Evolutionary conservation across 164 flowering plant species (phyloP), one percentile per base, ranked within the genome.

Genomic region (Magnolia kwangsiensis): DNA sequence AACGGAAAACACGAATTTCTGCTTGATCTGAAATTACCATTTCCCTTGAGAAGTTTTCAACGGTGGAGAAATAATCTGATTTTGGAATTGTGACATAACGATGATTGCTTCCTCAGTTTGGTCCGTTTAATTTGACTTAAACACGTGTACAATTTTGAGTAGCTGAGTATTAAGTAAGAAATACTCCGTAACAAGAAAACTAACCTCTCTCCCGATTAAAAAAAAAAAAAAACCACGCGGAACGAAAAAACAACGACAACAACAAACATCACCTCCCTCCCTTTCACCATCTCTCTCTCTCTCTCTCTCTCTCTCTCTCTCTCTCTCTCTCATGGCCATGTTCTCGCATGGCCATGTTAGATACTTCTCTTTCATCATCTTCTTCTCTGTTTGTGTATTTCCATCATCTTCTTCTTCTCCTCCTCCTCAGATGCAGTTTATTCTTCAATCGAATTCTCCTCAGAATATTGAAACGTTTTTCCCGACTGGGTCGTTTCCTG

Each of bases 391-490:
- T 50, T 51, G 83, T 31, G 69, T 77, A 16, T 67, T 27, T 66
- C 45, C 79, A 63, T 29, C 51, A 73, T 45, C 20, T 75, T 27
- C 76, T 81, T 81, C 76, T 61, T 79, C 69, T 73, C 83, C 74
- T 67, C 21, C 8, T 51, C 72, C n/a, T 19, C 58, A 49, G 13
- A 70, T 51, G 8, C 58, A 70, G 45, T 37, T 37, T 50, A 51
- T 70, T 49, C 59, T 49, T 69, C 87, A 85, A 77, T 63, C 78
- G 3, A 72, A 21, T 79, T 71, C 79, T 70, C 84, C 88, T 50
- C 95, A 83, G 51, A 94, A 92, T 75, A 80, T 92, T 31, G 89
- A 79, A 51, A 81, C 84, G 23, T 75, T 77, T 81, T 84, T 72
- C 50, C 82, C 85, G 14, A 3, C 9, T 4, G 37, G 6, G 2